A percentile compares a stretch with the other conserved stretches of the same genome.
phyloP scores from a whole-genome alignment of 1,284 basidiomycete species.

The Sporisorium iseilematis-ciliati region DNA sequence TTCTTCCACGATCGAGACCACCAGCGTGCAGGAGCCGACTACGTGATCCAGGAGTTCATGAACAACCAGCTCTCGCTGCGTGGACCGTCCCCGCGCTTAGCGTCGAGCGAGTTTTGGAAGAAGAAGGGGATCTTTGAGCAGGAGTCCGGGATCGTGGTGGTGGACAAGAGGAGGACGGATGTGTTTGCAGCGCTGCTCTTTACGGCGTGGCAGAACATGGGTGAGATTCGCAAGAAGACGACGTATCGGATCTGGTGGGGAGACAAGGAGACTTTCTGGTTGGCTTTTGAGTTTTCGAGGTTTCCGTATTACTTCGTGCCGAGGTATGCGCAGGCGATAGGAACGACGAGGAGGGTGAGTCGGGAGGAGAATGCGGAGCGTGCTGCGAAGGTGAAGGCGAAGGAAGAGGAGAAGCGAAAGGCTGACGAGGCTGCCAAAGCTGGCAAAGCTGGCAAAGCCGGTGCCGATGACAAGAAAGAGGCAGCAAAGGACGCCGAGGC shows the following conservation, averaged over 20 bases:
- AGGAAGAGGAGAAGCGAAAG: constrained; percentile 10
- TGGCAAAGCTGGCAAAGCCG: not conserved
- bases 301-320: constrained; percentile 56
- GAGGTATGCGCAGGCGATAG: constrained; percentile 46
- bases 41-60: constrained; percentile 50
- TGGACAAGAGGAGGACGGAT: constrained; percentile 48
- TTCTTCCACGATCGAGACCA: constrained; percentile 58
- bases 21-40: constrained; percentile 35
- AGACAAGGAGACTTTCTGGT: constrained; percentile 55
- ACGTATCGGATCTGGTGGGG: constrained; percentile 52
- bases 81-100: constrained; percentile 40
- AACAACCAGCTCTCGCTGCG: constrained; percentile 41
- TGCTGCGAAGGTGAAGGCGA: constrained; percentile 19
- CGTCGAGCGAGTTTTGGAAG: constrained; percentile 45
- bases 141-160: constrained; percentile 52
- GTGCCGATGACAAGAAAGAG: not conserved
- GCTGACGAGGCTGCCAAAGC: constrained; percentile 6
- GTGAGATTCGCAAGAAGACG: constrained; percentile 49
- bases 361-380: constrained; percentile 13
- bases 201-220: constrained; percentile 56
- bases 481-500: not conserved
- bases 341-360: constrained; percentile 19
- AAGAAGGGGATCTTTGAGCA: constrained; percentile 55
- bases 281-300: constrained; percentile 46
- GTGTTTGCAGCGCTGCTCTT: constrained; percentile 52